A percentile compares a stretch with the other conserved stretches of the same genome.
phyloP scores from a whole-genome alignment of 495 filamentous ascomycete species.

The Penicillium atrosanguineum region DNA sequence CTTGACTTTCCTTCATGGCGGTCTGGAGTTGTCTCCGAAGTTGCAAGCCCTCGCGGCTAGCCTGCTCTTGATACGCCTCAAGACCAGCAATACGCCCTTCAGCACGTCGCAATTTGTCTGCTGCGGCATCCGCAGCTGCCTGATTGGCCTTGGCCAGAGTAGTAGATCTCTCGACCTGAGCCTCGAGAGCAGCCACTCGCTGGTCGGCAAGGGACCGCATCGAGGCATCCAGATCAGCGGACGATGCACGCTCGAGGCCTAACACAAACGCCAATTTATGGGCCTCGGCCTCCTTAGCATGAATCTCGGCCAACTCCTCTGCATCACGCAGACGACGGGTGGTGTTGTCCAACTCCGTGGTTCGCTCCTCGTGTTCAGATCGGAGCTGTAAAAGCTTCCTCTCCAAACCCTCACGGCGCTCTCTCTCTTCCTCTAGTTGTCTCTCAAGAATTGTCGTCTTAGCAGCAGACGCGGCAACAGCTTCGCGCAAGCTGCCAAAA shows the following conservation, averaged over 20 bases:
- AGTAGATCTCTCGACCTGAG: slow-evolving; percentile 75
- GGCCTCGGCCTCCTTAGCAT: slow-evolving; percentile 81
- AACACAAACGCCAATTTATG: slow-evolving; percentile 81
- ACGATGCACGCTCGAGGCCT: slow-evolving; percentile 67
- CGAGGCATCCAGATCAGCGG: slow-evolving; percentile 44
- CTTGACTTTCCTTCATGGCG: slow-evolving; percentile 74
- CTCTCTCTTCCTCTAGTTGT: slow-evolving; percentile 80
- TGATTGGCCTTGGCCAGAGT: slow-evolving; percentile 81
- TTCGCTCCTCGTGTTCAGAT: slow-evolving; percentile 80
- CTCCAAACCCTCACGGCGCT: slow-evolving; percentile 73
- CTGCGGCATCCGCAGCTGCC: slow-evolving; percentile 80
- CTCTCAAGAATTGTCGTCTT: slow-evolving; percentile 74
- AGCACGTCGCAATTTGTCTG: slow-evolving; percentile 84
- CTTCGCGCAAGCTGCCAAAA: slow-evolving; percentile 71
- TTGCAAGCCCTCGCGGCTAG: slow-evolving; percentile 84
- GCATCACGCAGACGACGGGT: slow-evolving; percentile 76
- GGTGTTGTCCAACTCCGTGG: slow-evolving; percentile 72
- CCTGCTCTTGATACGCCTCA: slow-evolving; percentile 95
- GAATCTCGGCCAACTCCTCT: slow-evolving; percentile 85
- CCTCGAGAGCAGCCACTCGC: slow-evolving; percentile 72
- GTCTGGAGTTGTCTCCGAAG: slow-evolving; percentile 86
- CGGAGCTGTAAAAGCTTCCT: slow-evolving; percentile 74
- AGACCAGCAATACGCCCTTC: slow-evolving; percentile 95
- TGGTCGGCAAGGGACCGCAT: slow-evolving; percentile 63
- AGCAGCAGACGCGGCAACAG: slow-evolving; percentile 72